phyloP scores from a whole-genome alignment of 2,329 filamentous ascomycete species.

The Trichothecium roseum region DNA sequence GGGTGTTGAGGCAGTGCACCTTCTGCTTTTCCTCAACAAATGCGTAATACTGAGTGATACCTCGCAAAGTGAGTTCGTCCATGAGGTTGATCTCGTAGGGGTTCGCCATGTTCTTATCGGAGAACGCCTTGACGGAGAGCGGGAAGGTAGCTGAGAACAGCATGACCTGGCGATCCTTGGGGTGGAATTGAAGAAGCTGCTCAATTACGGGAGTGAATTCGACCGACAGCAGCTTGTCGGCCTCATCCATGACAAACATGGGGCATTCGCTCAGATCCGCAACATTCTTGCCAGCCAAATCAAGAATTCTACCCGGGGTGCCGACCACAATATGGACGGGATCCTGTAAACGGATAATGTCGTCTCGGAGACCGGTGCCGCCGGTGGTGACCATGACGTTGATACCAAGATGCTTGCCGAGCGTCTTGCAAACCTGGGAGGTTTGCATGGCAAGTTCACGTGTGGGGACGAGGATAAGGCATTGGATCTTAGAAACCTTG shows the following conservation, averaged over 20 bases:
- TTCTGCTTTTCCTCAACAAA: constrained; percentile 99
- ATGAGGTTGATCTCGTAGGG: constrained; percentile 99
- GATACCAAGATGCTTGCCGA: constrained; percentile 92
- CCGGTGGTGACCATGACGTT: constrained; percentile 99
- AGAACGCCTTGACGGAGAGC: constrained; percentile 93
- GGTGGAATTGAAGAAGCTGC: constrained; percentile 88
- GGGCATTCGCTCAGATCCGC: constrained; percentile 92
- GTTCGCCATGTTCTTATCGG: constrained; percentile 92
- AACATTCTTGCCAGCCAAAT: constrained; percentile 91
- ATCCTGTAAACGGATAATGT: constrained; percentile 90
- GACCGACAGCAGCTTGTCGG: constrained; percentile 90
- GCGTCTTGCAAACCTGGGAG: constrained; percentile 96
- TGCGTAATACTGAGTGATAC: constrained; percentile 98
- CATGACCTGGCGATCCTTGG: constrained; percentile 97
- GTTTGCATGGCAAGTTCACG: constrained; percentile 96
- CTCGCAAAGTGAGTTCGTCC: constrained; percentile 95
- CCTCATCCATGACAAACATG: constrained; percentile 99
- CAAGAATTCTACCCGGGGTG: constrained; percentile 90
- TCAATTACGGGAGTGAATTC: constrained; percentile 98
- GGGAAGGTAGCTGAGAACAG: constrained; percentile 98
- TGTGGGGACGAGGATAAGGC: constrained; percentile 90
- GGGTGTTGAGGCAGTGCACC: constrained; percentile 95
- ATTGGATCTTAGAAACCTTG: constrained; percentile 92
- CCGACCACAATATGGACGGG: constrained; percentile 96
- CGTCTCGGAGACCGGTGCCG: constrained; percentile 87